Percentiles rank a stretch among this genome's conserved stretches.
phyloP scores from a whole-genome alignment of 2,329 filamentous ascomycete species.

The Byssothecium circinans region DNA sequence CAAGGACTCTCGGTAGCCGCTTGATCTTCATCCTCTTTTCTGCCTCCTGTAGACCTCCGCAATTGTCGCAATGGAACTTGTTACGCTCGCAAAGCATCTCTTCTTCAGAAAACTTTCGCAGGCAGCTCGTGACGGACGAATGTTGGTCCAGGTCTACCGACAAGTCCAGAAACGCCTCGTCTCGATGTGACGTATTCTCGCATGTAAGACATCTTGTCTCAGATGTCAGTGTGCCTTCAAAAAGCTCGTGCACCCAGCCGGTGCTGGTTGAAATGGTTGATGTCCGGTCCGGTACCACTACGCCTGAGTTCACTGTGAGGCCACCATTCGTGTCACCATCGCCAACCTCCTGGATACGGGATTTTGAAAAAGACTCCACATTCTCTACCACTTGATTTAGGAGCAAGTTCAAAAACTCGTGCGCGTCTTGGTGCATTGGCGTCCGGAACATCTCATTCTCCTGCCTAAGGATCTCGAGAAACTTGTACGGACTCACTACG shows the following conservation, averaged over 20 bases:
- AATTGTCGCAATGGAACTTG: slow-evolving; percentile 98
- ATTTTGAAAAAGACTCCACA: slow-evolving; percentile 82
- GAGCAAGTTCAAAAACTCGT: slow-evolving; percentile 92
- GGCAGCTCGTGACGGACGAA: slow-evolving; percentile 91
- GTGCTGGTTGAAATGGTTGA: slow-evolving; percentile 37
- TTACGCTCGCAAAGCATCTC: slow-evolving; percentile 97
- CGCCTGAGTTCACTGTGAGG: slow-evolving; percentile 19
- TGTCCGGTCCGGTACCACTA: slow-evolving; percentile 21
- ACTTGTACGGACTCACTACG: slow-evolving; percentile 87
- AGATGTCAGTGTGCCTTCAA: slow-evolving; percentile 90
- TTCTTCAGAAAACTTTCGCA: slow-evolving; percentile 94
- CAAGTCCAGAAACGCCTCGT: slow-evolving; percentile 93
- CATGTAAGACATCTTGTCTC: slow-evolving; percentile 96
- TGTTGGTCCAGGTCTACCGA: slow-evolving; percentile 96
- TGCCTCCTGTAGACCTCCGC: slow-evolving; percentile 92
- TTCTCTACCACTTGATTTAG: slow-evolving; percentile 96
- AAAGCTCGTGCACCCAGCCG: slow-evolving; percentile 94
- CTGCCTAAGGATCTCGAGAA: slow-evolving; percentile 88
- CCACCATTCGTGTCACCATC: slow-evolving; percentile 25
- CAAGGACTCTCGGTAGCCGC: slow-evolving; percentile 84
- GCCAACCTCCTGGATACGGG: slow-evolving; percentile 50
- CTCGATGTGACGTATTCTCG: slow-evolving; percentile 90
- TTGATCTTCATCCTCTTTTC: slow-evolving; percentile 99
- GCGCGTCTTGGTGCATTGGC: slow-evolving; percentile 96
- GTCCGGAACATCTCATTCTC: slow-evolving; percentile 98